Percentiles rank a stretch among this genome's conserved stretches.
phyloP scores from a whole-genome alignment of 2,329 filamentous ascomycete species.

The Microcyclosporella mali region DNA sequence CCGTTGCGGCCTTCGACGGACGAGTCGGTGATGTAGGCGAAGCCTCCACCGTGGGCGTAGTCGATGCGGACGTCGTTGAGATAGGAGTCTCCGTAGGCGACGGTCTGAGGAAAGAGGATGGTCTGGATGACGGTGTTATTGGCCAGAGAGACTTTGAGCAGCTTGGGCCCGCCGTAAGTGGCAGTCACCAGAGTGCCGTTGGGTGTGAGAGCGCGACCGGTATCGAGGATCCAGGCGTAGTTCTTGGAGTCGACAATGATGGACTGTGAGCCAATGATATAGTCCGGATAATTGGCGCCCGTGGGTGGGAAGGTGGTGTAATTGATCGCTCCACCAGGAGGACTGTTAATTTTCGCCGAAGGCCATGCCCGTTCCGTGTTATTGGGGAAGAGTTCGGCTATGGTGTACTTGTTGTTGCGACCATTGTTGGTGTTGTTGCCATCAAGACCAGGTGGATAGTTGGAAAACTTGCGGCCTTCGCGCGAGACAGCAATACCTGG shows the following conservation, averaged over 20 bases:
- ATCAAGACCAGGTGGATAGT: constrained; percentile 47
- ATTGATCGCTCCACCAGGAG: constrained; percentile 47
- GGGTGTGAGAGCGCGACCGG: constrained; percentile 40
- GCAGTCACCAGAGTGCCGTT: constrained; percentile 43
- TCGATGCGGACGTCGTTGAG: constrained; percentile 52
- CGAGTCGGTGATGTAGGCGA: constrained; percentile 51
- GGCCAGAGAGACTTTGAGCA: constrained; percentile 44
- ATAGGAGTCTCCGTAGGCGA: constrained; percentile 46
- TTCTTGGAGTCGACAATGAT: constrained; percentile 48
- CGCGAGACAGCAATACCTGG: constrained; percentile 47
- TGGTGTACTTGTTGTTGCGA: constrained; percentile 41
- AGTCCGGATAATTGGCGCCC: constrained; percentile 43
- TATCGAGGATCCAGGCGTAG: constrained; percentile 50
- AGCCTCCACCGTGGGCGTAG: constrained; percentile 41
- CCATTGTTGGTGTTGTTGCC: constrained; percentile 41
- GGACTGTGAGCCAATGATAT: constrained; percentile 48
- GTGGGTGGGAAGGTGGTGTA: constrained; percentile 43
- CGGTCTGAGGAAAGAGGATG: constrained; percentile 45
- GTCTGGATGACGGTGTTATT: constrained; percentile 45
- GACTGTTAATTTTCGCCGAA: constrained; percentile 40
- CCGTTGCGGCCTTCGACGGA: constrained; percentile 45
- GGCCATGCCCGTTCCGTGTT: constrained; percentile 42
- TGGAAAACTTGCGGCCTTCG: constrained; percentile 47
- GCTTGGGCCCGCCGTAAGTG: constrained; percentile 45
- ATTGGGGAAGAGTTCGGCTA: constrained; percentile 42